Evolutionary conservation across 2,329 filamentous ascomycete species (phyloP).

Genomic region (Torrubiella hemipterigena): DNA sequence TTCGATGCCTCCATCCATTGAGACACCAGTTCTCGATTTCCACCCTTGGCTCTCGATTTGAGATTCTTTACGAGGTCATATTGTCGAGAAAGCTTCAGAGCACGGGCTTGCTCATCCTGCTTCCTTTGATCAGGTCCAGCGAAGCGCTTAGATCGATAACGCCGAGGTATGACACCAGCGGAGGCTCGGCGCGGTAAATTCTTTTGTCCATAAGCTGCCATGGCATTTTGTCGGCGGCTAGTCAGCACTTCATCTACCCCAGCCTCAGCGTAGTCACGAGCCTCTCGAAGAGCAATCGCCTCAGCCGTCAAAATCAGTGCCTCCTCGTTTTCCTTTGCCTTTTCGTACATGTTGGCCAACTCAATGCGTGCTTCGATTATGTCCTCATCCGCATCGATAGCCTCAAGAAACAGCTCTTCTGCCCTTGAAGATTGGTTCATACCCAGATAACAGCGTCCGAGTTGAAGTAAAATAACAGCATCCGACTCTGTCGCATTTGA

Average conservation of each 20-base stretch:
- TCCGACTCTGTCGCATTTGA: conserved; percentile 36
- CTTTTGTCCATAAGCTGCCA: neutral
- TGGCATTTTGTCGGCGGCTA: neutral
- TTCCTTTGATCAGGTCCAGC: conserved; percentile 30
- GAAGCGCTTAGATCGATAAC: conserved; percentile 34
- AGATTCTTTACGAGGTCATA: conserved; percentile 32
- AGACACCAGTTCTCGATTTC: conserved; percentile 29
- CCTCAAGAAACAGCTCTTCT: conserved; percentile 63
- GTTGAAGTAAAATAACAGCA: conserved; percentile 37
- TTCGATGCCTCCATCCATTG: conserved; percentile 48
- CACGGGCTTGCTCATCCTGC: conserved; percentile 30
- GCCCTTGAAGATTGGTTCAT: conserved; percentile 54
- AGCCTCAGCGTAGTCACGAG: conserved; percentile 20
- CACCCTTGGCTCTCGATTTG: conserved; percentile 26
- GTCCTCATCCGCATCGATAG: conserved; percentile 59
- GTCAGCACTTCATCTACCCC: conserved; percentile 1
- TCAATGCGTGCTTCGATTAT: conserved; percentile 68
- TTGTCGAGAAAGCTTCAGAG: conserved; percentile 24
- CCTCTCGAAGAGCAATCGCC: conserved; percentile 52
- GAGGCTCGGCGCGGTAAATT: neutral
- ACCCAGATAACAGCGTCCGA: conserved; percentile 59
- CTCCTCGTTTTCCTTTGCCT: conserved; percentile 57
- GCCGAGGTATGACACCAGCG: conserved; percentile 17
- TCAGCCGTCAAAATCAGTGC: conserved; percentile 69
- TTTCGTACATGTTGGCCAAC: conserved; percentile 76